These are phyloP conservation scores for Plicaturopsis crispa DNA, from an alignment of 768 basidiomycete genomes.

Conservation along the genomic window DNA sequence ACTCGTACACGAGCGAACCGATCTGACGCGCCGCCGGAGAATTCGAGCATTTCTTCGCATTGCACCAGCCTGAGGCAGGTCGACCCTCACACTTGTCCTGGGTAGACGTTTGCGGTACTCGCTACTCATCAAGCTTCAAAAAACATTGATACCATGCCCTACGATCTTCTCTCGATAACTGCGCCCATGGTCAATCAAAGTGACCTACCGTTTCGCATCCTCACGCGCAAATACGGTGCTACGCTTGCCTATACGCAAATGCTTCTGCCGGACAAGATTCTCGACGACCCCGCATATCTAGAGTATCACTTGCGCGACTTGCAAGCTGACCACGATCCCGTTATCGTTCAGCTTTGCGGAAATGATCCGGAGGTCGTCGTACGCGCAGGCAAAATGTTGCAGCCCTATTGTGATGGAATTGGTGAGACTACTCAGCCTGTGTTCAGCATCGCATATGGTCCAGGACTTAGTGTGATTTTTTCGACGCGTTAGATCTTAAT, in stretches of 20 bases:
- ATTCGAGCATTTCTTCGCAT: too few species aligned
- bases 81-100: too few species aligned
- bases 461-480: too few species aligned
- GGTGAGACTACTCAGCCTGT: constrained; percentile 39
- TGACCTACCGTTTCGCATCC: constrained; percentile 64
- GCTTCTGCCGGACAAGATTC: constrained; percentile 54
- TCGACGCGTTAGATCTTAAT: constrained; percentile 53
- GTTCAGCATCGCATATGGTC: too few species aligned
- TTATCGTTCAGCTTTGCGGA: constrained; percentile 70
- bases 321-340: constrained; percentile 28
- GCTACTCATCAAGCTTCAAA: too few species aligned
- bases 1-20: too few species aligned
- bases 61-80: too few species aligned
- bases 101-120: too few species aligned
- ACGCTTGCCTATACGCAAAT: constrained; percentile 74
- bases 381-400: constrained; percentile 50
- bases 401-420: constrained; percentile 59
- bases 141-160: too few species aligned
- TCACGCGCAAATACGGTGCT: constrained; percentile 55
- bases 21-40: too few species aligned
- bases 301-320: constrained; percentile 58
- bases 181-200: constrained; percentile 81
- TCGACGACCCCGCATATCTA: constrained; percentile 59
- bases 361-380: constrained; percentile 59
- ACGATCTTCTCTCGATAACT: constrained; percentile 32